Evolutionary conservation across 805 yeast genomes (phyloP).

Genomic region (Kodamaea laetipori): DNA sequence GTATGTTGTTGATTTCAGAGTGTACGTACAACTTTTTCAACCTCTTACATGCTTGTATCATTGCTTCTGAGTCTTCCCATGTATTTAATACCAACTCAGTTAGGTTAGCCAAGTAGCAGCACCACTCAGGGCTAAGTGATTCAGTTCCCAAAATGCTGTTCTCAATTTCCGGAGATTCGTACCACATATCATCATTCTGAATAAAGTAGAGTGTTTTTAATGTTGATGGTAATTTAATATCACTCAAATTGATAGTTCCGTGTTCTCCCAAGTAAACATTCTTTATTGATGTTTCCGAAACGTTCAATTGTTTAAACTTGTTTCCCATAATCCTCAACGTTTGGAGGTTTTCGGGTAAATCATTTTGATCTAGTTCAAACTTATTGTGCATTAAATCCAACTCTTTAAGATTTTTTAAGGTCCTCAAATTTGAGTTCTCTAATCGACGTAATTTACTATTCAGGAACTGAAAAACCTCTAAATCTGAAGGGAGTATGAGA

Average conservation of each 20-base stretch:
- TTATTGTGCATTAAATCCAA: not conserved
- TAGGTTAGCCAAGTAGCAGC: too few species aligned
- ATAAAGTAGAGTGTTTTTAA: not conserved
- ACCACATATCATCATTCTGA: not conserved
- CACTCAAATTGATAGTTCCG: not conserved
- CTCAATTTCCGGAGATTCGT: not conserved
- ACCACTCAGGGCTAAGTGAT: too few species aligned
- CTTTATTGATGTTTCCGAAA: not conserved
- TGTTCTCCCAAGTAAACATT: not conserved
- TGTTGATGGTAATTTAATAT: not conserved
- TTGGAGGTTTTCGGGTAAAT: not conserved
- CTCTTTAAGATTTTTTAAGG: not conserved
- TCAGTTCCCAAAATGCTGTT: too few species aligned
- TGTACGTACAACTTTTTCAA: too few species aligned
- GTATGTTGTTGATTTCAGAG: too few species aligned
- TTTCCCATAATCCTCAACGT: not conserved
- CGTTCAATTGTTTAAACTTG: not conserved
- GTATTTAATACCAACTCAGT: too few species aligned
- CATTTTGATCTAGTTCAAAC: not conserved
- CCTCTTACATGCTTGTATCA: too few species aligned
- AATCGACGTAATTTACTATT: not conserved
- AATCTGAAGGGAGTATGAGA: not conserved
- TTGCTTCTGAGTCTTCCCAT: too few species aligned
- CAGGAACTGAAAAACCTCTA: not conserved
- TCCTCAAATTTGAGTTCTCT: not conserved